Conservation (phyloP, 2,329 filamentous ascomycete species). For the Venturia oleaginea region DNA sequence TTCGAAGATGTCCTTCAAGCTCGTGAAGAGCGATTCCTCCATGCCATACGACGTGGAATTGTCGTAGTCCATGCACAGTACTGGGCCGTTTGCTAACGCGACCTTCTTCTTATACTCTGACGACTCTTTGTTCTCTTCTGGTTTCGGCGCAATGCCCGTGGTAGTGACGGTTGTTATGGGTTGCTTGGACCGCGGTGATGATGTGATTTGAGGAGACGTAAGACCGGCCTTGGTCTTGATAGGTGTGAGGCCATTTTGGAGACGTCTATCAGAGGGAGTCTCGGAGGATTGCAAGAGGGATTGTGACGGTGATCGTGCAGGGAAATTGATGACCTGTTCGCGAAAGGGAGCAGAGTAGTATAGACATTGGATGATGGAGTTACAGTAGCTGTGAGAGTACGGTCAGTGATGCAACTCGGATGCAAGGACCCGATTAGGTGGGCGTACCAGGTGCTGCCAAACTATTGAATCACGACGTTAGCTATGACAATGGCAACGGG, state of each 20-base stretch:
- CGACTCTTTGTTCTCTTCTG: slow-evolving; percentile 88
- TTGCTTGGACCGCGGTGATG: slow-evolving; percentile 13
- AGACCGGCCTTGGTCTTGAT: slow-evolving; percentile 28
- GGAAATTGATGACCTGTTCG: slow-evolving; percentile 88
- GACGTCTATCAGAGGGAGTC: not conserved
- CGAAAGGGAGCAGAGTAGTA: slow-evolving; percentile 94
- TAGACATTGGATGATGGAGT: slow-evolving; percentile 93
- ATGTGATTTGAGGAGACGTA: not conserved
- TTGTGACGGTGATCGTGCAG: slow-evolving; percentile 60
- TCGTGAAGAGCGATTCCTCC: slow-evolving; percentile 90
- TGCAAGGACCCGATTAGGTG: not conserved
- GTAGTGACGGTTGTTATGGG: slow-evolving; percentile 44
- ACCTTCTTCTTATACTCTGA: slow-evolving; percentile 98
- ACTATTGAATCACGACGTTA: not conserved
- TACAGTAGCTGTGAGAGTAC: slow-evolving; percentile 67
- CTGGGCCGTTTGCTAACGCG: slow-evolving; percentile 77
- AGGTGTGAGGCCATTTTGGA: not conserved
- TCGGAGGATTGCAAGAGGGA: slow-evolving; percentile 48
- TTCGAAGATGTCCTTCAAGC: slow-evolving; percentile 92
- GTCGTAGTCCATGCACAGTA: slow-evolving; percentile 72
- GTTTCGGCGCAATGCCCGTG: slow-evolving; percentile 52
- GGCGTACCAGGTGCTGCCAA: slow-evolving; percentile 14
- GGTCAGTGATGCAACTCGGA: not conserved
- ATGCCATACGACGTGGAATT: slow-evolving; percentile 77
- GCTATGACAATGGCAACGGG: slow-evolving; percentile 49